Evolutionary conservation across 2,329 filamentous ascomycete species (phyloP), one percentile per base, ranked within the genome.

Genomic region (Periconia digitata): DNA sequence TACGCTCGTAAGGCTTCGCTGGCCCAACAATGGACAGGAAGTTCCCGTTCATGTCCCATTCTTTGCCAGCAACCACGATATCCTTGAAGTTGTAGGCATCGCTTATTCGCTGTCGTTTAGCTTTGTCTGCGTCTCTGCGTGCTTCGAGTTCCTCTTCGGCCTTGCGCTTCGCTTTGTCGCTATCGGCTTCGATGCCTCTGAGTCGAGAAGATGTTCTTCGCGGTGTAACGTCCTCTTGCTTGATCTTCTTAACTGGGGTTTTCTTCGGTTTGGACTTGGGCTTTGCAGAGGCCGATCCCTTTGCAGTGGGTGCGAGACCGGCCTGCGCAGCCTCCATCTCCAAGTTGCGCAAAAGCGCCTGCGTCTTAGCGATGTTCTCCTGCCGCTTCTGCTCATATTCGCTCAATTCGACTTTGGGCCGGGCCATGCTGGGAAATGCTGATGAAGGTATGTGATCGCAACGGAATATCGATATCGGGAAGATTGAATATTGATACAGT

Each of bases 351-450:
- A 96, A 73, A 0, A 96, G 79, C 67, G 86, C 89, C 70, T 92
- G 87, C 60, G 95, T 94, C 45, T 89, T 85, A 0, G 86, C 89
- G 35, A 95, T 95, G 58, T 96, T 96, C 51, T 91, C 90, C 15
- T 90, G 82, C 0, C 92, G 82, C 58, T 89, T 85, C 61, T 86
- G 85, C 77, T 96, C 92, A 71, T 95, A 96, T 34, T 90, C 89
- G 71, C 89, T 95, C 60, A 95, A 76, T 29, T 81, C 81, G 23
- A 74, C 68, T 61, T 79, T 68, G 50, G 54, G 60, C 51, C 55
- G 56, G 34, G 69, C 69, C 72, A 74, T 69, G 3, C 47, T 51
- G 47, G 16, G 16, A 39, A 29, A 32, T 32, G 12, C 10, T 5
- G n/a, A 5, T 4, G 27, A 32, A 10, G 27, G 27, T 32, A 32